Percentiles rank a stretch among this genome's conserved stretches.
Evolutionary conservation across 257 asterid species (phyloP).

Genomic region (Mitragyna speciosa): DNA sequence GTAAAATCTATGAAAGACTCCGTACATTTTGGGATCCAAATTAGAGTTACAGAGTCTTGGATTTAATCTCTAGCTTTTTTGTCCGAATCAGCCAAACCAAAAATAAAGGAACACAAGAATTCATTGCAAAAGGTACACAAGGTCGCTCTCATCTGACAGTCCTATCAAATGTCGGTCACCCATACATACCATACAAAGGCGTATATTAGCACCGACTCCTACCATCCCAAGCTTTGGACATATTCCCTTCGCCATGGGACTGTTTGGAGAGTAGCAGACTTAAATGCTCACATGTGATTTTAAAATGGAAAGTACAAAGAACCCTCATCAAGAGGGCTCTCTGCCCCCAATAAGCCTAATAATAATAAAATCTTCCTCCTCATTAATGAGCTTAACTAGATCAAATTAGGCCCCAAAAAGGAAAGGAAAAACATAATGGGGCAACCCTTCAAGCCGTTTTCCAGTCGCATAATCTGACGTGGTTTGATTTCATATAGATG

Average conservation of each 20-base stretch:
- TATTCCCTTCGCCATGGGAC: constrained; percentile 22
- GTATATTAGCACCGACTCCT: constrained; percentile 17
- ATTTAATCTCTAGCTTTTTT: not conserved
- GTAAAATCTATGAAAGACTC: no score
- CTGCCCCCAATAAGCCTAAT: not conserved
- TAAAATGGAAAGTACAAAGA: not conserved
- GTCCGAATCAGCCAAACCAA: not conserved
- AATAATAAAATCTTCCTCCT: not conserved
- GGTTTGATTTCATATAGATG: not conserved
- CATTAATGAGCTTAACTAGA: not conserved
- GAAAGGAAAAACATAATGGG: no score
- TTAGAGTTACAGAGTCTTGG: not conserved
- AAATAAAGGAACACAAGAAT: not conserved
- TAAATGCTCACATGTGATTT: constrained; percentile 37
- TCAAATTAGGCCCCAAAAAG: not conserved
- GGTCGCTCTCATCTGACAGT: constrained; percentile 20
- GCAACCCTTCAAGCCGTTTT: no score
- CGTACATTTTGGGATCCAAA: no score
- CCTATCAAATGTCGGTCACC: not conserved
- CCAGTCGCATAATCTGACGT: not conserved
- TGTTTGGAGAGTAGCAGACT: constrained; percentile 29
- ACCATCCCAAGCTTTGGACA: constrained; percentile 8
- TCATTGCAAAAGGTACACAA: not conserved
- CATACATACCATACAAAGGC: not conserved
- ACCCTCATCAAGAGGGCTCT: constrained; percentile 22